A percentile compares a stretch with the other conserved stretches of the same genome.
Evolutionary conservation across 139 green algal species (phyloP).

Genomic region (Coelastrella sp.): DNA sequence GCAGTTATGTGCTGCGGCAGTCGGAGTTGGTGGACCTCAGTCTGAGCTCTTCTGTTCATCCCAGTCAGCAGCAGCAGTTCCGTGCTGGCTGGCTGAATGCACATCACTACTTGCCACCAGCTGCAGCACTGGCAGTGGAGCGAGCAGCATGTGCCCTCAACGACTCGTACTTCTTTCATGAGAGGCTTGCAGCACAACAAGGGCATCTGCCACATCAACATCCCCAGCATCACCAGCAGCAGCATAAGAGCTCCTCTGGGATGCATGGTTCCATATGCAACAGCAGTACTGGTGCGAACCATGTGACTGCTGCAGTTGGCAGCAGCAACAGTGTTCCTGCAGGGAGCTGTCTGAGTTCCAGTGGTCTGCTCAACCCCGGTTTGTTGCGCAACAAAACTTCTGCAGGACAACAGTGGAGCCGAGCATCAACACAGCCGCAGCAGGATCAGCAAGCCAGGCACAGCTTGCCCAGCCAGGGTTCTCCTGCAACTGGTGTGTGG

Average conservation of each 20-base stretch:
- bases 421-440: conserved; percentile 20
- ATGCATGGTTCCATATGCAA: neutral
- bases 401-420: conserved; percentile 33
- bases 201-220: neutral
- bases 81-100: conserved; percentile 21
- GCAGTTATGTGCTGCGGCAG: conserved; percentile 30
- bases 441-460: conserved; percentile 24
- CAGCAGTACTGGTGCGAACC: neutral
- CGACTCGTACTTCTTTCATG: conserved; percentile 40
- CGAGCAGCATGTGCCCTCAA: conserved; percentile 26
- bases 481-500: neutral
- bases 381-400: neutral
- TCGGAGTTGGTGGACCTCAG: conserved; percentile 36
- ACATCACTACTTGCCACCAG: conserved; percentile 33
- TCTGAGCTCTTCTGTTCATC: conserved; percentile 30
- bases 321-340: neutral
- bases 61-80: conserved; percentile 20
- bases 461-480: neutral
- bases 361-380: neutral
- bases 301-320: neutral
- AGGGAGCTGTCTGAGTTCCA: neutral
- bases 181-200: no score
- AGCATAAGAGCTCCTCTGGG: no score
- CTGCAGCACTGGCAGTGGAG: conserved; percentile 39
- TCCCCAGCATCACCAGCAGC: neutral